These are phyloP conservation scores for Yueomyces sp. DNA, from an alignment of 1,139 yeast genomes.

Conservation along the genomic window DNA sequence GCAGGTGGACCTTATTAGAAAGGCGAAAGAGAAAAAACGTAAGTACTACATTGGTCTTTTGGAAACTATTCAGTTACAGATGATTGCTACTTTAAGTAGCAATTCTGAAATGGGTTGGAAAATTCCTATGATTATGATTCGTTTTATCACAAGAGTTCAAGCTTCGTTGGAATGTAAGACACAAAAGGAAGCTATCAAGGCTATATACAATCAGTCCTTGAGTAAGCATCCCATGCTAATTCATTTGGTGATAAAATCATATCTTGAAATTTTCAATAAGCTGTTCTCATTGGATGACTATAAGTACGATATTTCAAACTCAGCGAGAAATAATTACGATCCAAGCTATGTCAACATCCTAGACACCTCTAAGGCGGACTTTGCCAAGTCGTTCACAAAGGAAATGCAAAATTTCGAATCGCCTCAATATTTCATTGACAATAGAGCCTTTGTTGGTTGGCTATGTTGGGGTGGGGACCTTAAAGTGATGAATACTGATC, in stretches of 20 bases:
- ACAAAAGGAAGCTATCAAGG: constrained; percentile 31
- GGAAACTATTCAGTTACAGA: constrained; percentile 31
- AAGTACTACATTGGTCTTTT: constrained; percentile 31
- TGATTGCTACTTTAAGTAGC: constrained; percentile 25
- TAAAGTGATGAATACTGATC: constrained; percentile 27
- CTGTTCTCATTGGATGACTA: constrained; percentile 40
- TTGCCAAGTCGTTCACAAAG: constrained; percentile 31
- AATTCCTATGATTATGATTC: constrained; percentile 40
- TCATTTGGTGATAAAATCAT: constrained; percentile 49
- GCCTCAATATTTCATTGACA: constrained; percentile 48
- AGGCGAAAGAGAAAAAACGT: constrained; percentile 49
- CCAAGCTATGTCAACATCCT: constrained; percentile 31
- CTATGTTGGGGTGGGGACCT: constrained; percentile 60
- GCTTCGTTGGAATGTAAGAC: constrained; percentile 40
- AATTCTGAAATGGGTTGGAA: constrained; percentile 54
- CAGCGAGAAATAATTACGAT: constrained; percentile 31
- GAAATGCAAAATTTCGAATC: constrained; percentile 41
- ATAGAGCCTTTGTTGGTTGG: constrained; percentile 54
- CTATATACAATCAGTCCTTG: constrained; percentile 43
- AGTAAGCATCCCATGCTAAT: constrained; percentile 65
- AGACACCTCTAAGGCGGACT: constrained; percentile 31
- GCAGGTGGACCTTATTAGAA: constrained; percentile 42
- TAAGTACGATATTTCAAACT: constrained; percentile 37
- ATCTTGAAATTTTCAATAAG: constrained; percentile 44
- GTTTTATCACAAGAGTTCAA: constrained; percentile 43